These are phyloP conservation scores for Talaromyces pinophilus DNA, from an alignment of 2,329 filamentous ascomycete species.

Conservation along the genomic window DNA sequence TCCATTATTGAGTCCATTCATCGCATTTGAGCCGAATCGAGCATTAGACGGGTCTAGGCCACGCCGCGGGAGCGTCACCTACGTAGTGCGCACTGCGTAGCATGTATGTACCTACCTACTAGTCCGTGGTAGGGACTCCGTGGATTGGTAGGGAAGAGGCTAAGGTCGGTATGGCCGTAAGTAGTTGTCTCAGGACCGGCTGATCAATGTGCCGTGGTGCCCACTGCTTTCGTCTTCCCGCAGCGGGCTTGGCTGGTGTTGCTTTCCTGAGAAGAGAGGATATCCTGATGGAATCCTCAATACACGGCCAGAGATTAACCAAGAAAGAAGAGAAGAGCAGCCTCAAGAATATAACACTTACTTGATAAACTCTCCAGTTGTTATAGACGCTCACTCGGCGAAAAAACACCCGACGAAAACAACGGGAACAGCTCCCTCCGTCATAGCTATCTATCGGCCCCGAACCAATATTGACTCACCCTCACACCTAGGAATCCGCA, in stretches of 20 bases:
- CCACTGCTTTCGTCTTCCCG: not conserved
- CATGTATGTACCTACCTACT: not conserved
- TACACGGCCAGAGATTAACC: not conserved
- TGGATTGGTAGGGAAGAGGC: slow-evolving; percentile 1
- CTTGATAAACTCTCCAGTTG: not conserved
- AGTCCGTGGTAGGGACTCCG: not conserved
- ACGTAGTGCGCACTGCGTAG: not conserved
- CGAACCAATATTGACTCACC: not conserved
- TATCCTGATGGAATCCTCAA: not conserved
- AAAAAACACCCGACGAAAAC: not conserved
- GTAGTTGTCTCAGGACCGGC: not conserved
- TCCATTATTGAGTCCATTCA: not conserved
- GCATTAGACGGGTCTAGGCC: slow-evolving; percentile 2
- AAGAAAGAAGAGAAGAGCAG: not conserved
- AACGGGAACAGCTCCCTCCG: not conserved
- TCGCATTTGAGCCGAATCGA: not conserved
- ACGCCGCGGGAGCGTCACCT: slow-evolving; percentile 3
- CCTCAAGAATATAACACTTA: not conserved
- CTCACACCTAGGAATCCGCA: not conserved
- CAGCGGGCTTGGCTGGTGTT: not conserved
- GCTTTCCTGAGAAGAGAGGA: not conserved
- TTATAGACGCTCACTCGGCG: not conserved
- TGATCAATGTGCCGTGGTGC: not conserved
- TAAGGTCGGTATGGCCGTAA: not conserved
- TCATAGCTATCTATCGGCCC: not conserved